phyloP scores from a whole-genome alignment of 257 asterid species.

The Solanum chmielewskii region DNA sequence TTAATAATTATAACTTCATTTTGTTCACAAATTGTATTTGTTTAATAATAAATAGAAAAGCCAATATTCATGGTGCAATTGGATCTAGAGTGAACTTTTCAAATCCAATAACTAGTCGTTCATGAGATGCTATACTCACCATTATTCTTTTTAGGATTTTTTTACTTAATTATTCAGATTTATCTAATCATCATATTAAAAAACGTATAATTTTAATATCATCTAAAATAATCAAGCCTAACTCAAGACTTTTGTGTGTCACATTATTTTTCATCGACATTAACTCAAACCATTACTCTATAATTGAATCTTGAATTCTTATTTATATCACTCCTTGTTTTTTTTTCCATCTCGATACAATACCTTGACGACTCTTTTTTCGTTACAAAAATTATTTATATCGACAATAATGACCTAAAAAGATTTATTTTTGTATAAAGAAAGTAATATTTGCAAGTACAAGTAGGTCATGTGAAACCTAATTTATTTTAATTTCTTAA shows the following conservation, averaged over 20 bases:
- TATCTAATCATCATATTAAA: neutral
- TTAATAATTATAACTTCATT: neutral
- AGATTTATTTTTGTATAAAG: too few species aligned
- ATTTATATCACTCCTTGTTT: too few species aligned
- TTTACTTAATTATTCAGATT: neutral
- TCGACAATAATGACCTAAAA: too few species aligned
- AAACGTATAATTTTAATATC: neutral
- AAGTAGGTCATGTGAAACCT: neutral
- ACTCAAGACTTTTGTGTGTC: too few species aligned
- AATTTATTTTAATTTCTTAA: neutral
- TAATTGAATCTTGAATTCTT: too few species aligned
- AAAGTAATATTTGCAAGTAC: neutral
- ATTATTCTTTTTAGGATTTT: neutral
- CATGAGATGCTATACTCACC: neutral
- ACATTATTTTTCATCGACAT: too few species aligned
- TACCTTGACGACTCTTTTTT: too few species aligned
- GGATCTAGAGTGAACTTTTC: neutral
- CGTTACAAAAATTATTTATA: too few species aligned
- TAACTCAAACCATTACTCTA: too few species aligned
- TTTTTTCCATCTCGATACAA: too few species aligned
- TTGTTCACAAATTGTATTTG: neutral
- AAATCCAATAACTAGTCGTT: neutral
- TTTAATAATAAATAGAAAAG: conserved; percentile 2
- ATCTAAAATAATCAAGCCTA: too few species aligned
- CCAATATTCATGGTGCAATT: conserved; percentile 11